These are phyloP conservation scores for Shiraia sp. DNA, from an alignment of 2,329 filamentous ascomycete genomes.

Conservation along the genomic window DNA sequence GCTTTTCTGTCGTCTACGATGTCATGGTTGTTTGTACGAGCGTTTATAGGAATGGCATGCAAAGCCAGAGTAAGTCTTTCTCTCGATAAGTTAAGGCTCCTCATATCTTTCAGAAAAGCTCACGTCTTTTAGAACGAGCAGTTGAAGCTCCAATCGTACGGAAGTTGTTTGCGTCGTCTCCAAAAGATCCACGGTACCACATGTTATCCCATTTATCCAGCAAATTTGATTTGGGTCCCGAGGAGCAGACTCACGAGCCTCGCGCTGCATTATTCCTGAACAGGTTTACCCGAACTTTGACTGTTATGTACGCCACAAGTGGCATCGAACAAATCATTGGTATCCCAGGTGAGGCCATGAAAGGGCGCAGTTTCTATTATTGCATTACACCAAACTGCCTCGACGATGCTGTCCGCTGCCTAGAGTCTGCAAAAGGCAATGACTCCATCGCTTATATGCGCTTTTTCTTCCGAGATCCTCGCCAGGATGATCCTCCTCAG, in stretches of 20 bases:
- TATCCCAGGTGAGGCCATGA: constrained; percentile 68
- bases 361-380: constrained; percentile 82
- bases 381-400: constrained; percentile 81
- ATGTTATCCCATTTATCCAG: constrained; percentile 85
- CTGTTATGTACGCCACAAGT: constrained; percentile 84
- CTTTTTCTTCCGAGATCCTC: constrained; percentile 80
- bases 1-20: constrained; percentile 87
- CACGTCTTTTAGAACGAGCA: constrained; percentile 67
- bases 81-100: neutral
- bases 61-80: constrained; percentile 72
- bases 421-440: constrained; percentile 86
- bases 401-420: constrained; percentile 72
- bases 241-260: constrained; percentile 68
- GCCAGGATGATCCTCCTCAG: constrained; percentile 51
- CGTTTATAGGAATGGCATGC: constrained; percentile 70
- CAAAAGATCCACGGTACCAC: constrained; percentile 82
- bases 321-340: constrained; percentile 77
- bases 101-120: constrained; percentile 4
- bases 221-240: constrained; percentile 68
- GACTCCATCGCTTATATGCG: constrained; percentile 89
- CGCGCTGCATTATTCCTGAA: constrained; percentile 84
- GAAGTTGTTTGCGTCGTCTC: constrained; percentile 78
- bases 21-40: constrained; percentile 84
- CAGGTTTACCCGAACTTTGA: constrained; percentile 79
- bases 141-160: constrained; percentile 77